Percentiles rank a stretch among this genome's conserved stretches.
Evolutionary conservation across 164 flowering plant genomes (phyloP).

Genomic region (Vitis labrusca): DNA sequence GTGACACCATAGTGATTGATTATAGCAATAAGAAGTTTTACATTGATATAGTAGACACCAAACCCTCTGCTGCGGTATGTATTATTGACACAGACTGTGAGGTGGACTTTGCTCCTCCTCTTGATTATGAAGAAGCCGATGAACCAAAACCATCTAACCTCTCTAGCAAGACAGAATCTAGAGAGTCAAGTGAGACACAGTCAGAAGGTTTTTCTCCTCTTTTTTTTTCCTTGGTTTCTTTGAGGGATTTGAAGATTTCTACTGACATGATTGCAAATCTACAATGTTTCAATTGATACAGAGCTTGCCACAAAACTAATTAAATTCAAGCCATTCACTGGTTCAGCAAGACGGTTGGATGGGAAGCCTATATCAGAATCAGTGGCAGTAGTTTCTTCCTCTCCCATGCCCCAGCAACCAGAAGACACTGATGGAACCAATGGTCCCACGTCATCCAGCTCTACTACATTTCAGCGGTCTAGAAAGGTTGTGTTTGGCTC

Average conservation of each 20-base stretch:
- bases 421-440: constrained; percentile 10
- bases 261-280: too few species aligned
- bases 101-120: constrained; percentile 69
- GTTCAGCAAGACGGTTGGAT: constrained; percentile 46
- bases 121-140: constrained; percentile 61
- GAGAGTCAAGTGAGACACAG: too few species aligned
- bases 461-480: constrained; percentile 8
- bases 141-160: constrained; percentile 21
- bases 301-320: constrained; percentile 26
- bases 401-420: constrained; percentile 14
- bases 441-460: constrained; percentile 20
- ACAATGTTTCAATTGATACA: constrained; percentile 30
- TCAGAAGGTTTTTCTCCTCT: constrained; percentile 26
- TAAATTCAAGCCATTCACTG: constrained; percentile 40
- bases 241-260: too few species aligned
- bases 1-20: constrained; percentile 56
- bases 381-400: constrained; percentile 8
- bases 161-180: constrained; percentile 13
- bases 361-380: constrained; percentile 30
- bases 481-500: constrained; percentile 60
- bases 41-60: constrained; percentile 51
- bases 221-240: not conserved
- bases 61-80: constrained; percentile 49
- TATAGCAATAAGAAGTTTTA: constrained; percentile 54
- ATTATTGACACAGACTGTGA: constrained; percentile 71